A percentile compares a stretch with the other conserved stretches of the same genome.
phyloP scores from a whole-genome alignment of 352 stramenopile genomes.

The Phytophthora europaea region DNA sequence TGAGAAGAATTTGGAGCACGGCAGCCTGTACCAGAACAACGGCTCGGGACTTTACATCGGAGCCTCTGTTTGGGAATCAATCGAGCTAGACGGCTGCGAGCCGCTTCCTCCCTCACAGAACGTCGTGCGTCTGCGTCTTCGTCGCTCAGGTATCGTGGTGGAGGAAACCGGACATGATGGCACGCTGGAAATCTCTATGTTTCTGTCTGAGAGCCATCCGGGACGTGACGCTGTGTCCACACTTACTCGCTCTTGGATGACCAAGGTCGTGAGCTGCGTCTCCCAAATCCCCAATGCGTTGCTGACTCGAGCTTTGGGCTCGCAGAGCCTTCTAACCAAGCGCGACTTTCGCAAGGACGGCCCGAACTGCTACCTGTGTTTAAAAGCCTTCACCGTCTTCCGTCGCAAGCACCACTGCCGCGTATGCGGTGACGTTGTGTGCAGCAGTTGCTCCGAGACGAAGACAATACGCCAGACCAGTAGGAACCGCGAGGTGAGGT shows the following conservation, averaged over 20 bases:
- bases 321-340: constrained; percentile 75
- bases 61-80: constrained; percentile 87
- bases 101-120: constrained; percentile 81
- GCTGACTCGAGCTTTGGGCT: constrained; percentile 69
- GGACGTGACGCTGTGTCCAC: constrained; percentile 76
- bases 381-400: constrained; percentile 80
- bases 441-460: constrained; percentile 86
- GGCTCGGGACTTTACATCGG: constrained; percentile 79
- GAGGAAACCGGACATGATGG: constrained; percentile 77
- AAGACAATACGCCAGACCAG: constrained; percentile 76
- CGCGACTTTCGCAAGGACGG: constrained; percentile 85
- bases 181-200: constrained; percentile 74
- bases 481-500: constrained; percentile 76
- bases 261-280: constrained; percentile 82
- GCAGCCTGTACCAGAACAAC: constrained; percentile 60
- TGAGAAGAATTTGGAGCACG: constrained; percentile 74
- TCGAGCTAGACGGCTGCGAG: constrained; percentile 82
- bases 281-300: constrained; percentile 72
- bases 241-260: constrained; percentile 86
- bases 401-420: constrained; percentile 89
- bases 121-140: constrained; percentile 81
- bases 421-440: constrained; percentile 87
- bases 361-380: constrained; percentile 75
- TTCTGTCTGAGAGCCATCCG: constrained; percentile 78
- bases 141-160: constrained; percentile 84